These are phyloP conservation scores for Moniliophthora roreri DNA, from an alignment of 1,284 basidiomycete genomes.

Conservation along the genomic window DNA sequence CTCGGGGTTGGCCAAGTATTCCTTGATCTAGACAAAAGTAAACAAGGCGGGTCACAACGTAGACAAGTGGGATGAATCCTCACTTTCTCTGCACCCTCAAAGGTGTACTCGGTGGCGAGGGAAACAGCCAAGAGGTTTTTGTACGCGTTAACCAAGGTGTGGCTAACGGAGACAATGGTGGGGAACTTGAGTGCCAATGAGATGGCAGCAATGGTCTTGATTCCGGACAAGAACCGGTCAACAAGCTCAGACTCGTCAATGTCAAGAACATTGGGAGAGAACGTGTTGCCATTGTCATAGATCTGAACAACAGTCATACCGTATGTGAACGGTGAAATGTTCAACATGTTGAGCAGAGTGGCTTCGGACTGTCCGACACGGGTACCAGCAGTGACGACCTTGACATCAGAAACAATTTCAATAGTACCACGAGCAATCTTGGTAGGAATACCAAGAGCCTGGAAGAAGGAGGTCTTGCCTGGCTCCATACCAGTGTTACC, in stretches of 20 bases:
- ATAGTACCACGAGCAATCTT: constrained; percentile 99
- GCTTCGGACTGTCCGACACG: constrained; percentile 98
- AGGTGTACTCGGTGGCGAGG: constrained; percentile 92
- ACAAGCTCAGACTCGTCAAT: constrained; percentile 90
- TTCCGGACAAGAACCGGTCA: constrained; percentile 87
- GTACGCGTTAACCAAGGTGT: constrained; percentile 98
- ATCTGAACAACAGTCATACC: constrained; percentile 97
- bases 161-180: constrained; percentile 90
- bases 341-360: constrained; percentile 98
- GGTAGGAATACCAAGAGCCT: constrained; percentile 98
- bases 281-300: constrained; percentile 89
- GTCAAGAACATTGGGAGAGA: constrained; percentile 91
- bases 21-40: constrained; percentile 74
- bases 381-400: constrained; percentile 90
- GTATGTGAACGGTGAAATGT: constrained; percentile 98
- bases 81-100: constrained; percentile 93
- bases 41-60: constrained; percentile 22
- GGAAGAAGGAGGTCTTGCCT: constrained; percentile 99
- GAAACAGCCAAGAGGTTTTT: constrained; percentile 96
- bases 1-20: constrained; percentile 95
- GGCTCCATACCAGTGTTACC: constrained; percentile 99
- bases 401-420: constrained; percentile 97
- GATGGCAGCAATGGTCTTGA: constrained; percentile 95
- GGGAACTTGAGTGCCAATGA: constrained; percentile 96
- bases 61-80: constrained; percentile 26